Conservation (phyloP, 2,329 filamentous ascomycete genomes). For the Aspergillus nomiae region DNA sequence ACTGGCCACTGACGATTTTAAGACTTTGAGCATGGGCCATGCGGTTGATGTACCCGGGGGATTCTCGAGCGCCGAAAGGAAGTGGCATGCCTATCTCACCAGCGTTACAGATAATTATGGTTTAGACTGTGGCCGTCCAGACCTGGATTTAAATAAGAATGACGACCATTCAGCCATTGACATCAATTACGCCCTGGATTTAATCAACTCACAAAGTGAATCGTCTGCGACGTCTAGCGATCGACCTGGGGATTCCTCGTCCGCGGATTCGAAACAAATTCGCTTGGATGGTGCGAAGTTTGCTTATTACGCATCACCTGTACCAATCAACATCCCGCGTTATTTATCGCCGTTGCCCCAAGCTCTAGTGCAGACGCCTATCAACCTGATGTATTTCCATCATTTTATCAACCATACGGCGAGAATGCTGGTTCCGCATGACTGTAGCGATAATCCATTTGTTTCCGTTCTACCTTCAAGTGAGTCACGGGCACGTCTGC, state of each 20-base stretch:
- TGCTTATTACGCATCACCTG: constrained; percentile 71
- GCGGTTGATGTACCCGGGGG: constrained; percentile 32
- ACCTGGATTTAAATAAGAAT: constrained; percentile 70
- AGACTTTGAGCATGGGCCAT: neutral
- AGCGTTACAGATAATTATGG: constrained; percentile 59
- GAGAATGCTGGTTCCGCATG: constrained; percentile 63
- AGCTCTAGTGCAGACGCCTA: constrained; percentile 68
- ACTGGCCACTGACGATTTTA: neutral
- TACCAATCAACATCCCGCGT: constrained; percentile 64
- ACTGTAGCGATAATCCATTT: constrained; percentile 63
- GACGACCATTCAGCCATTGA: constrained; percentile 70
- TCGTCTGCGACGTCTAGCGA: constrained; percentile 9
- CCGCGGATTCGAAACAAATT: neutral
- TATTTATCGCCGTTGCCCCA: constrained; percentile 59
- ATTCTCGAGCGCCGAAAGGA: constrained; percentile 25
- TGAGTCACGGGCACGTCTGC: constrained; percentile 40
- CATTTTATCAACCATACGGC: constrained; percentile 81
- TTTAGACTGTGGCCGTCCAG: constrained; percentile 69
- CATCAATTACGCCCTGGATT: constrained; percentile 44
- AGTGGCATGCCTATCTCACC: constrained; percentile 35
- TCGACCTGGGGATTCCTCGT: neutral
- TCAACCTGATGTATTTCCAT: constrained; percentile 77
- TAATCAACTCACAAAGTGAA: constrained; percentile 23
- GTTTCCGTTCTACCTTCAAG: constrained; percentile 63
- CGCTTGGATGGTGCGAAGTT: constrained; percentile 57